Evolutionary conservation across 2,329 filamentous ascomycete species (phyloP).

Genomic region (Nemania bipapillata): DNA sequence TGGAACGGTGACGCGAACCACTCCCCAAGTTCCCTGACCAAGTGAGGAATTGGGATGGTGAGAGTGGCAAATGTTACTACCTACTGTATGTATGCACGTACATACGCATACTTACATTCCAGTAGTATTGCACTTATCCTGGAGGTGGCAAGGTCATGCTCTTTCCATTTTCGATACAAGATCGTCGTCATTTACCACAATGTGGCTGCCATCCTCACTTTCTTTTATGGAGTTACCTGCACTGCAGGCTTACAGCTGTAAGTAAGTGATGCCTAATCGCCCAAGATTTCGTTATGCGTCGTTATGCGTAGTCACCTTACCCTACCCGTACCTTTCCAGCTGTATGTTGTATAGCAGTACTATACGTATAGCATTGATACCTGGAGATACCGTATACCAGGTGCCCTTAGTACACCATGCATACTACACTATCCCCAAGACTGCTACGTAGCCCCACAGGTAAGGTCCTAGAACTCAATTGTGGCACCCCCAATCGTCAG

Average conservation of each 20-base stretch:
- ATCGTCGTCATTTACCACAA: slow-evolving; percentile 23
- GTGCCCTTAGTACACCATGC: not conserved
- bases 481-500: slow-evolving; percentile 27
- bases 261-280: slow-evolving; percentile 8
- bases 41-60: slow-evolving; percentile 18
- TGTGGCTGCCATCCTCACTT: slow-evolving; percentile 21
- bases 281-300: not conserved
- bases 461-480: not conserved
- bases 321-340: slow-evolving; percentile 19
- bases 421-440: not conserved
- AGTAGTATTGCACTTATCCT: not conserved
- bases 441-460: slow-evolving; percentile 11
- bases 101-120: not conserved
- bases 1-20: slow-evolving; percentile 30
- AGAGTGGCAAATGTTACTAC: slow-evolving; percentile 26
- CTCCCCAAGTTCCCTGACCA: slow-evolving; percentile 1
- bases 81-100: too few species aligned
- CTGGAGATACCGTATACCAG: not conserved
- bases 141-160: slow-evolving; percentile 28
- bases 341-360: not conserved
- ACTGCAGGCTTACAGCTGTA: not conserved
- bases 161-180: slow-evolving; percentile 19
- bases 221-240: not conserved
- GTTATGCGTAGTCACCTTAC: slow-evolving; percentile 14
- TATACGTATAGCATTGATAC: not conserved